These are phyloP conservation scores for Pichia scutulata DNA, from an alignment of 805 yeast species.

Conservation along the genomic window DNA sequence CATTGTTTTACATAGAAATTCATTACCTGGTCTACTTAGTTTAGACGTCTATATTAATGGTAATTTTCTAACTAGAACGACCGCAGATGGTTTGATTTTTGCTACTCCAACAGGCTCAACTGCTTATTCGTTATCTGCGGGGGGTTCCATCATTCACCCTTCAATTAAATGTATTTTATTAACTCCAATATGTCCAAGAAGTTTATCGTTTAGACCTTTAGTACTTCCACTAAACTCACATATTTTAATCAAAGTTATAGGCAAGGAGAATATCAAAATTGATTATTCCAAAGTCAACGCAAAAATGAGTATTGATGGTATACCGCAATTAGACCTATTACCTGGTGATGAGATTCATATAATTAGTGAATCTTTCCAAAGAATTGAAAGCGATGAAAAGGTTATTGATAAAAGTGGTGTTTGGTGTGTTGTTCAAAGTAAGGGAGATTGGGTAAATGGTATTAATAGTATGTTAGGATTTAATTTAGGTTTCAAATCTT, in stretches of 20 bases:
- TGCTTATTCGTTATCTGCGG: slow-evolving; percentile 82
- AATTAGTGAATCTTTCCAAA: slow-evolving; percentile 56
- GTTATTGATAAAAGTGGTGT: slow-evolving; percentile 39
- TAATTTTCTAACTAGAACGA: slow-evolving; percentile 77
- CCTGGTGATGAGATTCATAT: slow-evolving; percentile 79
- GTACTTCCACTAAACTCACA: slow-evolving; percentile 74
- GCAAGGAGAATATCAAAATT: slow-evolving; percentile 32
- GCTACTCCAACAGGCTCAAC: slow-evolving; percentile 95
- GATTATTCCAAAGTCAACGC: slow-evolving; percentile 28
- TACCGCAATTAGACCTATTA: slow-evolving; percentile 56
- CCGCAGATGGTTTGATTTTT: slow-evolving; percentile 83
- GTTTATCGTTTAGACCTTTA: slow-evolving; percentile 83
- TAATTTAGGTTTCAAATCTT: slow-evolving; percentile 64
- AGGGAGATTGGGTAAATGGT: slow-evolving; percentile 88
- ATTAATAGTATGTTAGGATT: slow-evolving; percentile 84
- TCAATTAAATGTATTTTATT: slow-evolving; percentile 71
- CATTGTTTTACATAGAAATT: slow-evolving; percentile 79
- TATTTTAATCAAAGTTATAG: slow-evolving; percentile 52
- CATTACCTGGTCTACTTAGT: slow-evolving; percentile 75
- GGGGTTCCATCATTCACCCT: slow-evolving; percentile 92
- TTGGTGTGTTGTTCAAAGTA: slow-evolving; percentile 79
- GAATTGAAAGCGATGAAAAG: slow-evolving; percentile 27
- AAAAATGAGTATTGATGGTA: slow-evolving; percentile 77
- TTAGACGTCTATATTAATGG: slow-evolving; percentile 83
- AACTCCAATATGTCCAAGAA: slow-evolving; percentile 89